These are phyloP conservation scores for Rhypophila decipiens DNA, from an alignment of 495 filamentous ascomycete genomes.

Conservation along the genomic window DNA sequence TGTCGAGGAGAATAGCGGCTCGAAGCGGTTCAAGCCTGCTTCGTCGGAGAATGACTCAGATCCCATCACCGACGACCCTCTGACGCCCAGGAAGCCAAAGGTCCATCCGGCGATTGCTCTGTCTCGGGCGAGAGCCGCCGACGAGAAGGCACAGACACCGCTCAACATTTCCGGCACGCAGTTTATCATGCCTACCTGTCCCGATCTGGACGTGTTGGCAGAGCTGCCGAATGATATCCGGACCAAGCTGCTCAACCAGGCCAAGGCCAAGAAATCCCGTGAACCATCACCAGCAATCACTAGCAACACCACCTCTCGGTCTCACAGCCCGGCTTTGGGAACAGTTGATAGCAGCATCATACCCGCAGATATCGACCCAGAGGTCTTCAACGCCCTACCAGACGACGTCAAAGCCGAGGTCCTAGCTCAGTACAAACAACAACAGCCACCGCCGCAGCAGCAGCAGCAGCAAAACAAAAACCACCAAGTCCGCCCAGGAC, in stretches of 20 bases:
- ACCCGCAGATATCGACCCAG: constrained; percentile 58
- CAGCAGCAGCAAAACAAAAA: constrained; percentile 55
- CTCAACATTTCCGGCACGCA: constrained; percentile 79
- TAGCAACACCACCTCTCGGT: constrained; percentile 26
- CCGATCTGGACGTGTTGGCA: constrained; percentile 66
- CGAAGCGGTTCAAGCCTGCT: background rate
- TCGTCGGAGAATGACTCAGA: constrained; percentile 33
- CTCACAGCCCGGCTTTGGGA: constrained; percentile 37
- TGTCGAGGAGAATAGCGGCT: constrained; percentile 20
- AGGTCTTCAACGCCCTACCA: constrained; percentile 70
- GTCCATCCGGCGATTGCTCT: constrained; percentile 50
- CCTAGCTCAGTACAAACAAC: constrained; percentile 56
- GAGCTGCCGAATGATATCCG: constrained; percentile 78
- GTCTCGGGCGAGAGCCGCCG: constrained; percentile 47
- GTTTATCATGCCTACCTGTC: constrained; percentile 76
- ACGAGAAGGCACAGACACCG: constrained; percentile 53
- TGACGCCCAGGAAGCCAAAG: constrained; percentile 63
- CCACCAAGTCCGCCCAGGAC: constrained; percentile 43
- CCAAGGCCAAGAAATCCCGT: constrained; percentile 17
- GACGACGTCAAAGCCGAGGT: constrained; percentile 79
- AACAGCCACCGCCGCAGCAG: constrained; percentile 22
- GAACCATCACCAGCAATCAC: constrained; percentile 14
- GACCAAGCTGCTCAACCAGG: constrained; percentile 54
- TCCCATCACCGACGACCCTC: constrained; percentile 36
- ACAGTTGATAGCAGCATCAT: constrained; percentile 27